Conservation (phyloP, 768 basidiomycete species). For the Trametes elegans region DNA sequence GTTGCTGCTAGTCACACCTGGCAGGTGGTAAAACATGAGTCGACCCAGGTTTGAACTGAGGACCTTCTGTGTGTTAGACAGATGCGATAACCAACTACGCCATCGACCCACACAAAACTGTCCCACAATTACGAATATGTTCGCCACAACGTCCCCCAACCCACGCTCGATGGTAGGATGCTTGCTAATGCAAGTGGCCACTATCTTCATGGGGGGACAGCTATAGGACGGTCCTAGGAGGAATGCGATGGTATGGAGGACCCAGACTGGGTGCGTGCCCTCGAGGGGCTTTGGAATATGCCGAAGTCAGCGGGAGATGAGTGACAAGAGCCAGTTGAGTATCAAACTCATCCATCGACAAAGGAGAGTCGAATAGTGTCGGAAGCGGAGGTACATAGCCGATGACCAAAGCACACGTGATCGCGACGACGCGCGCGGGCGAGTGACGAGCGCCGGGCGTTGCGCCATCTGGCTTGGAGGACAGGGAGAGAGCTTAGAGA, state of each 20-base stretch:
- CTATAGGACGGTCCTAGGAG: too few relatives aligned
- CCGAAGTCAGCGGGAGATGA: background rate
- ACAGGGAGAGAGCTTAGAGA: background rate
- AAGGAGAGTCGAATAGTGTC: background rate
- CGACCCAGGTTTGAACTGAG: slow-evolving; percentile 66
- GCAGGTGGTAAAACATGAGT: slow-evolving; percentile 20
- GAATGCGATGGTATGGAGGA: too few relatives aligned
- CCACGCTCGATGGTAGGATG: too few relatives aligned
- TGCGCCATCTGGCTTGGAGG: slow-evolving; percentile 1
- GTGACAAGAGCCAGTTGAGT: background rate
- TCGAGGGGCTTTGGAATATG: too few relatives aligned
- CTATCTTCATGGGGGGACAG: too few relatives aligned
- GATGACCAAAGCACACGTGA: slow-evolving; percentile 7
- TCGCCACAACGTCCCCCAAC: too few relatives aligned
- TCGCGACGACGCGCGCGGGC: slow-evolving; percentile 3
- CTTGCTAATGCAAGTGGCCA: too few relatives aligned
- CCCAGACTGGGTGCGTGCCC: too few relatives aligned
- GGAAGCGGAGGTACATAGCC: background rate
- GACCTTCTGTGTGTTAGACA: slow-evolving; percentile 83
- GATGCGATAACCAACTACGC: slow-evolving; percentile 85
- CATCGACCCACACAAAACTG: too few relatives aligned
- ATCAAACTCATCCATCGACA: background rate
- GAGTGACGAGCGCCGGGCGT: background rate
- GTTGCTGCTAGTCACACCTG: too few relatives aligned
- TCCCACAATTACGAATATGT: too few relatives aligned